Percentiles rank a stretch among this genome's conserved stretches.
phyloP scores from a whole-genome alignment of 2,329 filamentous ascomycete genomes.

The Didymella pomorum region DNA sequence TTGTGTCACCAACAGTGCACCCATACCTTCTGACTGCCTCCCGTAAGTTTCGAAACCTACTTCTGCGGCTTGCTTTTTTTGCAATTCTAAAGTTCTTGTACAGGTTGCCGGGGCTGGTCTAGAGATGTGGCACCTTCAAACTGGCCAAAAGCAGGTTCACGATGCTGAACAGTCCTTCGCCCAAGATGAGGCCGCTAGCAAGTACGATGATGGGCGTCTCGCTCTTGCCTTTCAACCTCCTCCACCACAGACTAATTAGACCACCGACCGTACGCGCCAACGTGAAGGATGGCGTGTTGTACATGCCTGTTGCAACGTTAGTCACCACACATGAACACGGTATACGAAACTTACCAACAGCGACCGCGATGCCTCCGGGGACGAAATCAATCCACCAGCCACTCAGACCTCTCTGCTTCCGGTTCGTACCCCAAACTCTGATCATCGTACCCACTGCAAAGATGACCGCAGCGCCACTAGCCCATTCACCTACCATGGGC shows the following conservation, averaged over 20 bases:
- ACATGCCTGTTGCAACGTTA: conserved; percentile 72
- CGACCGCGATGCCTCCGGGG: conserved; percentile 93
- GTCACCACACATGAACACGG: neutral
- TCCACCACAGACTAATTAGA: conserved; percentile 27
- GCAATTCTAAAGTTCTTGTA: no score
- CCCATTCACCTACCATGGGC: conserved; percentile 81
- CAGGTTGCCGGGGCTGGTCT: neutral
- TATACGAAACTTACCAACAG: conserved; percentile 70
- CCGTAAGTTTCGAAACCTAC: no score
- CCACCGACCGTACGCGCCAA: conserved; percentile 87
- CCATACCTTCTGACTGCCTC: no score
- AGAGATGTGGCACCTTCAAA: conserved; percentile 25
- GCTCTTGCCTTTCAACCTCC: conserved; percentile 48
- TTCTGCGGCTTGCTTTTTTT: no score
- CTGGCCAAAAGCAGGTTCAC: conserved; percentile 83
- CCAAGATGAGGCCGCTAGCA: conserved; percentile 84
- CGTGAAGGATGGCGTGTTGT: conserved; percentile 96
- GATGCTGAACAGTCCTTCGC: conserved; percentile 26
- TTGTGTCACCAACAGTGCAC: no score
- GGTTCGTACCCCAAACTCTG: conserved; percentile 59
- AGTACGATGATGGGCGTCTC: conserved; percentile 88
- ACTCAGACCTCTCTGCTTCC: conserved; percentile 45
- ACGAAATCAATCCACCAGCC: conserved; percentile 75
- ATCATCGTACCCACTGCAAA: conserved; percentile 76
- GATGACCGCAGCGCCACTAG: conserved; percentile 74